Evolutionary conservation across 345 rosid species (phyloP).

Genomic region (Acer campestre): DNA sequence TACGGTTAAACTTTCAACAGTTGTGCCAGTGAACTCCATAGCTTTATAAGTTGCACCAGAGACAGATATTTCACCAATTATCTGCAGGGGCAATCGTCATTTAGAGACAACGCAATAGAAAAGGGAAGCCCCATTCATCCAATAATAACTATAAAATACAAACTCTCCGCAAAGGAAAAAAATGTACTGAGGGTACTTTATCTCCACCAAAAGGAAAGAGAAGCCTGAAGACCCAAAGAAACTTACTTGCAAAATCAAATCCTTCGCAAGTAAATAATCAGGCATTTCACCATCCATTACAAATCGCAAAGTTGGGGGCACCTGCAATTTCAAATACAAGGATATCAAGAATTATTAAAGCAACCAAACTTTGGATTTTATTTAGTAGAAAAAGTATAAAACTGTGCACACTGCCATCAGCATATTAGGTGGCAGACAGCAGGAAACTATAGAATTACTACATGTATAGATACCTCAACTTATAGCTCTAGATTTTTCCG

Average conservation of each 20-base stretch:
- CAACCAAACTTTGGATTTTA: not conserved
- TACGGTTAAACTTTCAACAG: slow-evolving; percentile 82
- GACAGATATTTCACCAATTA: slow-evolving; percentile 96
- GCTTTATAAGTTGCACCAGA: slow-evolving; percentile 98
- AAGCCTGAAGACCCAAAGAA: slow-evolving; percentile 11
- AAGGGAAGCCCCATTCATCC: not conserved
- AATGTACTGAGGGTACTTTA: not conserved
- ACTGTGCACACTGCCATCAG: not conserved
- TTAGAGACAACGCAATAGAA: not conserved
- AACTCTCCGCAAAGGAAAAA: not conserved
- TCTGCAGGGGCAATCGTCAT: slow-evolving; percentile 39
- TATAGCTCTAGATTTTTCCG: not conserved
- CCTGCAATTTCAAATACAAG: slow-evolving; percentile 48
- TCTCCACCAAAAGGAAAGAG: slow-evolving; percentile 2
- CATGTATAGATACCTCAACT: not conserved
- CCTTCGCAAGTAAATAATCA: slow-evolving; percentile 84
- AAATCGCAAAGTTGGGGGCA: slow-evolving; percentile 93
- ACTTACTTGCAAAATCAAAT: slow-evolving; percentile 95
- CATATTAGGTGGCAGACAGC: not conserved
- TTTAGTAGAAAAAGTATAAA: not conserved
- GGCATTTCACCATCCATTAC: slow-evolving; percentile 99
- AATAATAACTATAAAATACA: not conserved
- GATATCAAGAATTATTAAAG: slow-evolving; percentile 5
- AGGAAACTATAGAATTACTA: not conserved
- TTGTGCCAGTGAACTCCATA: slow-evolving; percentile 94